These are phyloP conservation scores for Linderina pennispora DNA, from an alignment of 192 early-diverging fungal genomes.

Conservation along the genomic window DNA sequence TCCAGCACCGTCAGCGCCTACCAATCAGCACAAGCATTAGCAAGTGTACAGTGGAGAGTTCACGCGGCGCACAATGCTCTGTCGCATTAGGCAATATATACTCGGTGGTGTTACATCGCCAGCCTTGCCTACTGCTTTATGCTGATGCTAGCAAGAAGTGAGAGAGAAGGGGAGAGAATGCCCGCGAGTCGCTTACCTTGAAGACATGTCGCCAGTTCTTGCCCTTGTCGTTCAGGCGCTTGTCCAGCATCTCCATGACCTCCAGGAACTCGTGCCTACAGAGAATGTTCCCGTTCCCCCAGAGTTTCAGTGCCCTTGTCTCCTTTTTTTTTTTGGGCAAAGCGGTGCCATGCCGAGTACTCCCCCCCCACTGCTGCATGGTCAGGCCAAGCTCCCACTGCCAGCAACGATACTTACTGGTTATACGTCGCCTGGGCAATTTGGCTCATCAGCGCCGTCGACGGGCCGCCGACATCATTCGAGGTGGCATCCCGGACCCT, in stretches of 20 bases:
- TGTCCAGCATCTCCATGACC: slow-evolving; percentile 98
- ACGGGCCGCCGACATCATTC: slow-evolving; percentile 72
- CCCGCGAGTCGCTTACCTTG: slow-evolving; percentile 58
- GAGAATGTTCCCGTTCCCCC: too few species aligned
- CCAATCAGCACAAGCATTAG: neutral
- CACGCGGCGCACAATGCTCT: too few species aligned
- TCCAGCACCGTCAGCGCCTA: slow-evolving; percentile 81
- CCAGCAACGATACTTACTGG: slow-evolving; percentile 81
- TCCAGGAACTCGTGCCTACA: slow-evolving; percentile 80
- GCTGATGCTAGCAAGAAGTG: too few species aligned
- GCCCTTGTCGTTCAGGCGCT: slow-evolving; percentile 94
- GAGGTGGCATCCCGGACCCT: slow-evolving; percentile 84
- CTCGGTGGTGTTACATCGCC: too few species aligned
- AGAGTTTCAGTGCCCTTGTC: too few species aligned
- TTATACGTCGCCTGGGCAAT: slow-evolving; percentile 80
- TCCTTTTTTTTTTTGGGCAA: too few species aligned
- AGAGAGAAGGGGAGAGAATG: neutral
- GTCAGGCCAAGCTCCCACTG: too few species aligned
- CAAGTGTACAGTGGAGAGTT: neutral
- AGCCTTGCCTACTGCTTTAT: too few species aligned
- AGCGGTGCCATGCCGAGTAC: too few species aligned
- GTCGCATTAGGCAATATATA: too few species aligned
- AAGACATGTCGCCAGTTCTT: slow-evolving; percentile 99
- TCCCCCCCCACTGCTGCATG: too few species aligned
- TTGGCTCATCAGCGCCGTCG: slow-evolving; percentile 71